phyloP scores from a whole-genome alignment of 176 grass and related monocot species.

The Hordeum vulgare region DNA sequence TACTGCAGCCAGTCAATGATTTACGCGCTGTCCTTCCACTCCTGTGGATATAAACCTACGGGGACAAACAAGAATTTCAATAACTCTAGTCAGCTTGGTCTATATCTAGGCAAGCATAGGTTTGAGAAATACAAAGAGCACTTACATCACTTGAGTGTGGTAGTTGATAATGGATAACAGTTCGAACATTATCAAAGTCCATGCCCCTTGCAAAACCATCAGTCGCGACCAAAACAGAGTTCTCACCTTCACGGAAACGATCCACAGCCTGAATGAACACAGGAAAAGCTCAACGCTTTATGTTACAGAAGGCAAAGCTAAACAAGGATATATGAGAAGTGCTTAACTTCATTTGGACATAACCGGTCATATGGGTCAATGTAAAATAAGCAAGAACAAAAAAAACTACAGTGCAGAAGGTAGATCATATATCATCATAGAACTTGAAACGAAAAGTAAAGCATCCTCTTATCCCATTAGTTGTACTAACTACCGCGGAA shows the following conservation, averaged over 20 bases:
- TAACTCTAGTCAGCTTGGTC: neutral
- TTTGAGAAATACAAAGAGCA: constrained; percentile 9
- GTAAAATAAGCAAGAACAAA: neutral
- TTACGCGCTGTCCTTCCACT: constrained; percentile 92
- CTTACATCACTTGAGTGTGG: constrained; percentile 88
- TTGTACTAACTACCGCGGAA: too few species aligned
- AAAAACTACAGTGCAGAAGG: neutral
- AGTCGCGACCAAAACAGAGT: constrained; percentile 69
- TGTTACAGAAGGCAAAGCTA: neutral
- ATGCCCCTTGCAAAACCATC: constrained; percentile 89
- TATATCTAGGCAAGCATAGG: neutral
- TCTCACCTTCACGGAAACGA: constrained; percentile 77
- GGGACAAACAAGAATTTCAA: neutral
- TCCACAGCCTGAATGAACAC: constrained; percentile 60
- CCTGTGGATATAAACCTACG: constrained; percentile 94
- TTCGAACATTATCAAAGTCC: constrained; percentile 84
- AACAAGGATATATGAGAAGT: neutral
- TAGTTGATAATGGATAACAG: constrained; percentile 91
- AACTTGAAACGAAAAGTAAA: neutral
- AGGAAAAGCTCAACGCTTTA: constrained; percentile 7
- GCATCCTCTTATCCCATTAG: neutral
- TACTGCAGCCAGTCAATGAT: constrained; percentile 76
- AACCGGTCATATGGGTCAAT: neutral
- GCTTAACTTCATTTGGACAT: neutral
- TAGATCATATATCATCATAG: neutral